These are phyloP conservation scores for Nitzschia inconspicua DNA, from an alignment of 108 stramenopile species.

Conservation along the genomic window DNA sequence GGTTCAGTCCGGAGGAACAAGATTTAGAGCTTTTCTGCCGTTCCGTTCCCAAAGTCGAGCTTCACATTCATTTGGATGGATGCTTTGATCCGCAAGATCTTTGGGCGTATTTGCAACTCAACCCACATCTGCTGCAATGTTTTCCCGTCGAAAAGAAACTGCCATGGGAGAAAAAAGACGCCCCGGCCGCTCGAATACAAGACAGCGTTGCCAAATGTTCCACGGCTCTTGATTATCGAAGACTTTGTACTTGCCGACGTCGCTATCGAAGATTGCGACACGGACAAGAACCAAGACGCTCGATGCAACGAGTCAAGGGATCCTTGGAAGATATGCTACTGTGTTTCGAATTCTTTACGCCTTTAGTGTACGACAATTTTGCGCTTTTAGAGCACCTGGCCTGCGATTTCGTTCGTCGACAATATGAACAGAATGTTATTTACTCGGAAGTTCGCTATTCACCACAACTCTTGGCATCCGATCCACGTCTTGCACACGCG, in stretches of 20 bases:
- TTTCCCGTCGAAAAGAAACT: constrained; percentile 40
- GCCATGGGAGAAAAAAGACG: constrained; percentile 51
- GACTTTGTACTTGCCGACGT: constrained; percentile 52
- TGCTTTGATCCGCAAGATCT: constrained; percentile 44
- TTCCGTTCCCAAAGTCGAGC: constrained; percentile 54
- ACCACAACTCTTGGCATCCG: constrained; percentile 47
- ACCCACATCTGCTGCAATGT: constrained; percentile 24
- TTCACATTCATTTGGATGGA: constrained; percentile 78
- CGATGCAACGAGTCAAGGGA: constrained; percentile 10
- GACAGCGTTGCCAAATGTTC: constrained; percentile 41
- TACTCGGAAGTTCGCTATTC: constrained; percentile 79
- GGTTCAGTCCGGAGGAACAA: constrained; percentile 18
- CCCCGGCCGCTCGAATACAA: constrained; percentile 5
- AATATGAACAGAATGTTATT: constrained; percentile 56
- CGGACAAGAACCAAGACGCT: constrained; percentile 4
- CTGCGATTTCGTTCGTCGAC: constrained; percentile 51
- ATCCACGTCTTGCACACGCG: constrained; percentile 18
- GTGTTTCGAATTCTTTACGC: constrained; percentile 65
- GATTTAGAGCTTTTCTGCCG: constrained; percentile 35
- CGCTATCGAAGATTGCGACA: constrained; percentile 23
- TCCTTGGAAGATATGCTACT: constrained; percentile 53
- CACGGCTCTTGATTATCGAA: constrained; percentile 31
- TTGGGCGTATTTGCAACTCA: constrained; percentile 32
- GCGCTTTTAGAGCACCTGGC: constrained; percentile 54
- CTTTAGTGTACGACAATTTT: constrained; percentile 50